phyloP scores from a whole-genome alignment of 1,284 basidiomycete species.

The Trichosporon sp. region DNA sequence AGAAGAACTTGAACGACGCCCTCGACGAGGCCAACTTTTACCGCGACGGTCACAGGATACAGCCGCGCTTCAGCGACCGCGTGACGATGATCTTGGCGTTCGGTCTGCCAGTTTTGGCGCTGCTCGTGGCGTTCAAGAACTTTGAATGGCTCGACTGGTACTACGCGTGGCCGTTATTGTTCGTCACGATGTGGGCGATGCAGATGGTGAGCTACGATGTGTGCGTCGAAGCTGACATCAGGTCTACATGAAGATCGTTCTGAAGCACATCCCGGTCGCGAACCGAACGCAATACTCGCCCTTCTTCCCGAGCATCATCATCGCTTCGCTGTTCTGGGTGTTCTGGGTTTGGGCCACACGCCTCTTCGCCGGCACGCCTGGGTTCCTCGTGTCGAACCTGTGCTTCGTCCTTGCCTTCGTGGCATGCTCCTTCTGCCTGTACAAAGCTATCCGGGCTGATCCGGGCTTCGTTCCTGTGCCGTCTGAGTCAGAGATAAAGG shows the following conservation, averaged over 20 bases:
- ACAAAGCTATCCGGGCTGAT: slow-evolving; percentile 78
- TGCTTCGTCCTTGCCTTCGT: slow-evolving; percentile 65
- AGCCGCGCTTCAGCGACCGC: slow-evolving; percentile 51
- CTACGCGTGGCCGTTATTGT: slow-evolving; percentile 70
- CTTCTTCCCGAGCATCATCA: slow-evolving; percentile 88
- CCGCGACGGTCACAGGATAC: slow-evolving; percentile 31
- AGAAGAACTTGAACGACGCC: slow-evolving; percentile 80
- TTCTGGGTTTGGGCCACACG: slow-evolving; percentile 69
- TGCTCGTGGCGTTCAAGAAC: slow-evolving; percentile 77
- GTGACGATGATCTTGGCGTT: slow-evolving; percentile 80
- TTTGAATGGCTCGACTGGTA: slow-evolving; percentile 82
- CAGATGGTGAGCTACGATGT: slow-evolving; percentile 64
- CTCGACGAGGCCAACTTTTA: slow-evolving; percentile 63
- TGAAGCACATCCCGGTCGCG: slow-evolving; percentile 29
- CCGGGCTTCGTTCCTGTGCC: slow-evolving; percentile 83
- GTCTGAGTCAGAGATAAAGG: slow-evolving; percentile 66
- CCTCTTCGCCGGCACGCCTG: slow-evolving; percentile 22
- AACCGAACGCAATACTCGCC: slow-evolving; percentile 53
- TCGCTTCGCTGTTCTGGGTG: slow-evolving; percentile 80
- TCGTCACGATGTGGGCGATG: slow-evolving; percentile 83
- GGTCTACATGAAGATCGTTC: slow-evolving; percentile 29
- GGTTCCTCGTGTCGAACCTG: slow-evolving; percentile 64
- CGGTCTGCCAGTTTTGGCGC: slow-evolving; percentile 66
- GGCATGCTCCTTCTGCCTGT: slow-evolving; percentile 81
- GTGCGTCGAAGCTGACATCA: slow-evolving; percentile 14